phyloP scores from a whole-genome alignment of 2,329 filamentous ascomycete genomes.

The Bipolaris gigantea region DNA sequence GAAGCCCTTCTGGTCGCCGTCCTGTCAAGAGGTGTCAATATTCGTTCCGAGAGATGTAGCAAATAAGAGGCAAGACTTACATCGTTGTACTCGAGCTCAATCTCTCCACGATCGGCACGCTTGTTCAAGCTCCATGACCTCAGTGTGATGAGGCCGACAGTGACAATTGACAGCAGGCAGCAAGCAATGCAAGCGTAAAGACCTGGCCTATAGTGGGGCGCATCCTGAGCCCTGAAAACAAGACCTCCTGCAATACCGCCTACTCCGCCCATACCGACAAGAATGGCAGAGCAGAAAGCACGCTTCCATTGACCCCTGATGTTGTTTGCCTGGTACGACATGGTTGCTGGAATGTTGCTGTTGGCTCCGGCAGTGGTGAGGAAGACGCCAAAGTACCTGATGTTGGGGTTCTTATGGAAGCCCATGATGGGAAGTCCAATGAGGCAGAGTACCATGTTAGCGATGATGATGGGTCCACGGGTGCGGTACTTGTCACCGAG shows the following conservation, averaged over 20 bases:
- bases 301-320: constrained; percentile 88
- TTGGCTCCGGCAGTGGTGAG: constrained; percentile 75
- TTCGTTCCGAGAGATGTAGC: not conserved
- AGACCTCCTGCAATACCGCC: constrained; percentile 76
- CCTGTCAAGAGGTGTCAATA: constrained; percentile 24
- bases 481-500: constrained; percentile 67
- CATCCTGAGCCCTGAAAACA: constrained; percentile 62
- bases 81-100: constrained; percentile 46
- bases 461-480: constrained; percentile 52
- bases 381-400: constrained; percentile 75
- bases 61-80: constrained; percentile 25
- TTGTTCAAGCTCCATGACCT: constrained; percentile 43
- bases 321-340: constrained; percentile 86
- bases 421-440: constrained; percentile 74
- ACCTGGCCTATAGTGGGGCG: constrained; percentile 41
- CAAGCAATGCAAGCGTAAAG: constrained; percentile 46
- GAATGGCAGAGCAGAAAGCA: constrained; percentile 73
- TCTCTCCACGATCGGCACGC: constrained; percentile 46
- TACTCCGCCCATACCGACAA: constrained; percentile 75
- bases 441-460: constrained; percentile 60
- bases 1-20: constrained; percentile 40
- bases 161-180: constrained; percentile 41
- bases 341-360: constrained; percentile 71
- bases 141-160: constrained; percentile 39
- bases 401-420: constrained; percentile 58